These are phyloP conservation scores for Melaleuca alternifolia DNA, from an alignment of 345 rosid genomes.

Conservation along the genomic window DNA sequence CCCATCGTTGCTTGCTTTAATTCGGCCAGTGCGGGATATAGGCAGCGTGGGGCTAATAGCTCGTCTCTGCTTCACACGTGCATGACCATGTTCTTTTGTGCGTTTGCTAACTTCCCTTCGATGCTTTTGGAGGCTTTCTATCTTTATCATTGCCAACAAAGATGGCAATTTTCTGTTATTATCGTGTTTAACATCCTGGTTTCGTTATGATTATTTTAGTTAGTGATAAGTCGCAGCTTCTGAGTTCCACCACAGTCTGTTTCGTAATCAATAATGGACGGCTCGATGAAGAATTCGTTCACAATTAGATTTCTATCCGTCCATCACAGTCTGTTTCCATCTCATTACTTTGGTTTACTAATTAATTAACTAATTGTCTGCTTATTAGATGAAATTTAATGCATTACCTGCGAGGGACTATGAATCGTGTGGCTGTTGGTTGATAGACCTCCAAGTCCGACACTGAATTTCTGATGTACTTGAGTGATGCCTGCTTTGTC, in stretches of 20 bases:
- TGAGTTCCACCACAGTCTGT: neutral
- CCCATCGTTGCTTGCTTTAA: neutral
- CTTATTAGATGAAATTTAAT: neutral
- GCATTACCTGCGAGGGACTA: neutral
- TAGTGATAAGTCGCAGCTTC: neutral
- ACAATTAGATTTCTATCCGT: neutral
- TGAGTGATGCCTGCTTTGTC: neutral
- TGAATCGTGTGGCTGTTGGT: neutral
- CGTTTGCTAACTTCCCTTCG: neutral
- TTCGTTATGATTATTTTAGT: neutral
- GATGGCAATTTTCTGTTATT: neutral
- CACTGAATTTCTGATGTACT: neutral
- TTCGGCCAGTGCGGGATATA: neutral
- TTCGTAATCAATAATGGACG: neutral
- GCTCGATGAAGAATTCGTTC: neutral
- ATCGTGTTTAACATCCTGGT: neutral
- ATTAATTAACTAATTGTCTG: neutral
- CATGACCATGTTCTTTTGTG: neutral
- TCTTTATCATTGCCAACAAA: neutral
- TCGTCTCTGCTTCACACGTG: neutral
- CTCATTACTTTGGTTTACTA: neutral
- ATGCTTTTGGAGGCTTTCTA: neutral
- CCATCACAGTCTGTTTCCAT: neutral
- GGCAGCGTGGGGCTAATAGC: neutral
- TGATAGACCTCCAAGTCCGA: neutral